A percentile compares a stretch with the other conserved stretches of the same genome.
Conservation (phyloP, 345 rosid species). For the Eucalyptus sp. region DNA sequence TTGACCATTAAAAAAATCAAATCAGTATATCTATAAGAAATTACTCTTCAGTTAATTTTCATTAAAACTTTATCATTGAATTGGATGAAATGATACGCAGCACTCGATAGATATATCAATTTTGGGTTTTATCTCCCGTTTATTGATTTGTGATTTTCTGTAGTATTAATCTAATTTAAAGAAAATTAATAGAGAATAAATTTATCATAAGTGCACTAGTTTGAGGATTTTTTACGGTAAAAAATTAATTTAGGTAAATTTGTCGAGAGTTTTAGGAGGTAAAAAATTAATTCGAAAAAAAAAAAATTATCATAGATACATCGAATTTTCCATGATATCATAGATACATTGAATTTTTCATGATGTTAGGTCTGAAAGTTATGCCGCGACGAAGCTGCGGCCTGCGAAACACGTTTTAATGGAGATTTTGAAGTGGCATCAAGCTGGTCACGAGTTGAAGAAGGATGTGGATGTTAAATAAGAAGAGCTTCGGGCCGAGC, state of each 20-base stretch:
- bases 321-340: no score
- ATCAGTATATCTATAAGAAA: no score
- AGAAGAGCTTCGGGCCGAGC: background rate
- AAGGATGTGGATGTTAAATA: no score
- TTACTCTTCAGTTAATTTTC: no score
- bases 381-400: background rate
- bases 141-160: accelerated
- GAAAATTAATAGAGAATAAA: no score
- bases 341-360: no score
- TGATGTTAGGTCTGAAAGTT: background rate
- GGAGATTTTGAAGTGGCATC: background rate
- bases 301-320: no score
- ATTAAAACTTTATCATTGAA: background rate
- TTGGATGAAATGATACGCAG: accelerated
- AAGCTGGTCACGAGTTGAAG: background rate
- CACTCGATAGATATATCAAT: accelerated
- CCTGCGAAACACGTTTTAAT: background rate
- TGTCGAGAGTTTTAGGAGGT: no score
- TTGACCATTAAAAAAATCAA: no score
- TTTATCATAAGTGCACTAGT: accelerated
- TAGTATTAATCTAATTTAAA: no score
- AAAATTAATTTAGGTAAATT: no score
- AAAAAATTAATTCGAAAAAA: no score
- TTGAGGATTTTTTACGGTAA: accelerated
- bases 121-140: accelerated